phyloP scores from a whole-genome alignment of 2,329 filamentous ascomycete species.

The Venturia aucupariae region DNA sequence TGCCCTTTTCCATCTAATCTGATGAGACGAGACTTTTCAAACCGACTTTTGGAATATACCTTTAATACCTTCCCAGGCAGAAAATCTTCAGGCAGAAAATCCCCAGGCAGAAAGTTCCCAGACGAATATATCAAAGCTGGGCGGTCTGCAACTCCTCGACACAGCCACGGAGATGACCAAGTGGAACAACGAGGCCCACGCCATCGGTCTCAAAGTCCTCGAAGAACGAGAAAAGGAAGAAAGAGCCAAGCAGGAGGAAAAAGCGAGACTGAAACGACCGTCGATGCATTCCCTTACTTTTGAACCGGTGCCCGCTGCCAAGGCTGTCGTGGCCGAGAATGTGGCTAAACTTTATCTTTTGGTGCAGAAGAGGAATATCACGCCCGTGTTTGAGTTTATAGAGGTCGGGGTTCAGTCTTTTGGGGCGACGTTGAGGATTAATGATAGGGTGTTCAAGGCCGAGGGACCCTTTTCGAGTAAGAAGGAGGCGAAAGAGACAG shows the following conservation, averaged over 20 bases:
- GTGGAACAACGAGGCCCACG: not conserved
- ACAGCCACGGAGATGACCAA: not conserved
- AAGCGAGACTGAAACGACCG: not conserved
- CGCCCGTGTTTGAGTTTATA: not conserved
- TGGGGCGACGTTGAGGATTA: not conserved
- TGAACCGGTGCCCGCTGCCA: not conserved
- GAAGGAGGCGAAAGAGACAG: slow-evolving; percentile 10
- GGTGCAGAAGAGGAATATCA: slow-evolving; percentile 1
- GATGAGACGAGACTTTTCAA: too few species aligned
- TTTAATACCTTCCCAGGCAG: too few species aligned
- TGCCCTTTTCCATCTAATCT: too few species aligned
- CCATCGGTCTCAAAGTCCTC: not conserved
- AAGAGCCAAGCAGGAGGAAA: not conserved
- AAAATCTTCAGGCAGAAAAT: not conserved
- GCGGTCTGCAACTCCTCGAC: not conserved
- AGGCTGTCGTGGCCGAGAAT: not conserved
- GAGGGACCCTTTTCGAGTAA: not conserved
- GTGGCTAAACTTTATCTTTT: not conserved
- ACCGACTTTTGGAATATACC: too few species aligned
- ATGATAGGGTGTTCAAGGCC: not conserved
- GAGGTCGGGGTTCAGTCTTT: not conserved
- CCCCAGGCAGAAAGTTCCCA: not conserved
- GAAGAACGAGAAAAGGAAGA: not conserved
- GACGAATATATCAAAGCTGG: not conserved
- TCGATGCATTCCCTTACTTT: not conserved